Conservation (phyloP, 768 basidiomycete genomes). For the Russula compacta region DNA sequence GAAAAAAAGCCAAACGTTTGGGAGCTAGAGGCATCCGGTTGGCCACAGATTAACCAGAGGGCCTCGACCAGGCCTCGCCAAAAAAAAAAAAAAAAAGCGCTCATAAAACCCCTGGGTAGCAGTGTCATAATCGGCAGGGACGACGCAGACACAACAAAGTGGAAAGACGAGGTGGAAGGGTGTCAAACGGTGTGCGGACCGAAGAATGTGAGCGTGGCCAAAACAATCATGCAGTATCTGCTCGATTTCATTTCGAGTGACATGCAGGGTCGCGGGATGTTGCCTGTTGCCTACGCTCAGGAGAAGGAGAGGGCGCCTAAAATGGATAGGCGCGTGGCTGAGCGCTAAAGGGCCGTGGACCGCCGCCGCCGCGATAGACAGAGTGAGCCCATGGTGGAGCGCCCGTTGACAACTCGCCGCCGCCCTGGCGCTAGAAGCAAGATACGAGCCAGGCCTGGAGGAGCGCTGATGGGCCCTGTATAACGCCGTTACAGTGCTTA, state of each 20-base stretch:
- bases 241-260: not conserved
- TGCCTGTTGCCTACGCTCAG: not conserved
- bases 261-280: not conserved
- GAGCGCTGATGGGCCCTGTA: not conserved
- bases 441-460: not conserved
- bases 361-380: not conserved
- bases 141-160: not conserved
- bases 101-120: not conserved
- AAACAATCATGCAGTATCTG: not conserved
- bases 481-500: not conserved
- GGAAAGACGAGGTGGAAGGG: not conserved
- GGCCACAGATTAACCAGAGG: not conserved
- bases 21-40: not conserved
- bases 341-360: not conserved
- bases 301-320: not conserved
- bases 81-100: not conserved
- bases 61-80: not conserved
- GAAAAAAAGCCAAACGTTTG: not conserved
- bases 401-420: not conserved
- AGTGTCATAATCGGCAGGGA: not conserved
- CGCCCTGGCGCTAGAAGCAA: conserved; percentile 6
- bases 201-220: not conserved
- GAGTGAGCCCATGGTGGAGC: not conserved
- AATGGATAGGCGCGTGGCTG: not conserved
- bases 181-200: not conserved